These are phyloP conservation scores for Setaria italica DNA, from an alignment of 202 grass and related monocot species.

Conservation along the genomic window DNA sequence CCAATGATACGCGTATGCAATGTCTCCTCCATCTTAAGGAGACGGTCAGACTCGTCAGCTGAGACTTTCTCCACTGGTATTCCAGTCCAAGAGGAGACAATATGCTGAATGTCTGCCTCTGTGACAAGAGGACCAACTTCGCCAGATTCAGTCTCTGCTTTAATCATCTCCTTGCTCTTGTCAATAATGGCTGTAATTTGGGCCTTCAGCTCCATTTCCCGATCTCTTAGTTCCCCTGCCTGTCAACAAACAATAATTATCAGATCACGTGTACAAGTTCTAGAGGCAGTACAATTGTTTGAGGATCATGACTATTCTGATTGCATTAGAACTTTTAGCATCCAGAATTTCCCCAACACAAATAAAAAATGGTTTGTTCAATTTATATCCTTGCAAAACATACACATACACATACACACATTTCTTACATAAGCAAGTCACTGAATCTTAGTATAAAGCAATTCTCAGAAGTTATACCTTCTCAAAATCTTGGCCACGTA, in stretches of 20 bases:
- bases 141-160: slow-evolving; percentile 80
- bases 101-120: slow-evolving; percentile 91
- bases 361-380: no score
- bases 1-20: slow-evolving; percentile 82
- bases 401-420: no score
- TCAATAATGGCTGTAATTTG: slow-evolving; percentile 73
- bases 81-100: slow-evolving; percentile 87
- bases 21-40: slow-evolving; percentile 93
- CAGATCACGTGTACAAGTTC: neutral
- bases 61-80: slow-evolving; percentile 91
- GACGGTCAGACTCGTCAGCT: slow-evolving; percentile 77
- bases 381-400: no score
- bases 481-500: slow-evolving; percentile 92
- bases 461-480: slow-evolving; percentile 46
- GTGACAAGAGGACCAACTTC: slow-evolving; percentile 72
- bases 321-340: no score
- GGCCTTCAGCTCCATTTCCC: slow-evolving; percentile 78
- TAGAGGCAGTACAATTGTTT: no score
- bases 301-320: no score
- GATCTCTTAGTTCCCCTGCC: slow-evolving; percentile 75
- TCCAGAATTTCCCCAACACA: neutral
- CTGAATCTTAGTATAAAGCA: no score
- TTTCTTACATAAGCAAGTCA: no score
- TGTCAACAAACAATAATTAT: slow-evolving; percentile 47
- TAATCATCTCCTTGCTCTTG: slow-evolving; percentile 82